Conservation (phyloP, 2,329 filamentous ascomycete genomes). For the Cladosporium velox region DNA sequence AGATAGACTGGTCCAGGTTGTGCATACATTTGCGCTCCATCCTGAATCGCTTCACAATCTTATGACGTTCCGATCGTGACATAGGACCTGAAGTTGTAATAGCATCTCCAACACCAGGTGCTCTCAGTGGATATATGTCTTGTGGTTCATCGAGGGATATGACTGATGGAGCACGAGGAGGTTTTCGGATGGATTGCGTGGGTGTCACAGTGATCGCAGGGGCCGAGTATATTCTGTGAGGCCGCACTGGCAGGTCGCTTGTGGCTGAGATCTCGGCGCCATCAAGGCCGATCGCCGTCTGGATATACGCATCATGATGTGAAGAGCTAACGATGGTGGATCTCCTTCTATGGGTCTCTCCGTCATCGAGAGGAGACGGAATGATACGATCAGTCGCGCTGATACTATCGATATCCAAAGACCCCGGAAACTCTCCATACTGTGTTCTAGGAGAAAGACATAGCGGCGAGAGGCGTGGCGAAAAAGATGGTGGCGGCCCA, state of each 20-base stretch:
- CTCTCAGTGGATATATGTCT: conserved; percentile 1
- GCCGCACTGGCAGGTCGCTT: background rate
- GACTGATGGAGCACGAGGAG: background rate
- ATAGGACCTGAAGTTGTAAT: background rate
- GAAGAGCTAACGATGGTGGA: background rate
- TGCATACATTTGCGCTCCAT: conserved; percentile 7
- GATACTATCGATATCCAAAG: background rate
- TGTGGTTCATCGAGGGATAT: background rate
- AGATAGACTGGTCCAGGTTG: conserved; percentile 7
- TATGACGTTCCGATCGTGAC: background rate
- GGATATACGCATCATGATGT: background rate
- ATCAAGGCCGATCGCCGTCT: background rate
- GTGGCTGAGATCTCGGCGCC: background rate
- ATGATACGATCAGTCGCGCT: background rate
- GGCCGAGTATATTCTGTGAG: background rate
- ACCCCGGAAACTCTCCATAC: background rate
- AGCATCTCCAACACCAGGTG: background rate
- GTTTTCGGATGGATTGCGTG: background rate
- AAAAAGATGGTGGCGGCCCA: background rate
- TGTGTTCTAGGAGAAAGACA: background rate
- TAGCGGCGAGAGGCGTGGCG: background rate
- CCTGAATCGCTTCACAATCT: background rate
- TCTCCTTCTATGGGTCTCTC: background rate
- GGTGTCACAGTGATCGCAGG: background rate
- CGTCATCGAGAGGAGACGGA: background rate